Conservation (phyloP, 2,329 filamentous ascomycete genomes). For the Fusarium sp. region DNA sequence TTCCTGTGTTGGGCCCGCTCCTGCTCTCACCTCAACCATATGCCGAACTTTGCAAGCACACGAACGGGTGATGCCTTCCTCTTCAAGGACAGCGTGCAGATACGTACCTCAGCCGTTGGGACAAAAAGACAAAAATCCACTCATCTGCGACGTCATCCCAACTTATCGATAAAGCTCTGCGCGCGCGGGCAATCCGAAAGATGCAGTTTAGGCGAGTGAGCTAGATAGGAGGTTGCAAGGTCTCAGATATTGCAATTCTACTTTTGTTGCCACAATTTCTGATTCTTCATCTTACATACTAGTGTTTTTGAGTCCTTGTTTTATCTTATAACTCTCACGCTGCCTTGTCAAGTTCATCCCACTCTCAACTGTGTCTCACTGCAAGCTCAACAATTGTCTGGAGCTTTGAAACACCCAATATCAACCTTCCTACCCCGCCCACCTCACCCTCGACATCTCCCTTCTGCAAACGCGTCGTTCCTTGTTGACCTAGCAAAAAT, state of each 20-base stretch:
- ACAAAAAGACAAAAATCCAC: conserved; percentile 34
- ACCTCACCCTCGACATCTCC: conserved; percentile 37
- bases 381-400: conserved; percentile 38
- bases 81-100: conserved; percentile 23
- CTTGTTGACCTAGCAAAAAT: conserved; percentile 45
- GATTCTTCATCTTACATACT: conserved; percentile 21
- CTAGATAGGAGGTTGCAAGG: conserved; percentile 40
- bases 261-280: conserved; percentile 32
- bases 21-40: conserved; percentile 26
- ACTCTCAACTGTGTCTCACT: conserved; percentile 39
- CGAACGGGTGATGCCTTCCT: conserved; percentile 19
- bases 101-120: conserved; percentile 43
- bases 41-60: conserved; percentile 10
- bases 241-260: conserved; percentile 40
- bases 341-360: conserved; percentile 20
- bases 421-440: conserved; percentile 40
- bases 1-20: conserved; percentile 26
- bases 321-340: conserved; percentile 12
- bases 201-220: conserved; percentile 31
- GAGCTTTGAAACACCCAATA: conserved; percentile 39
- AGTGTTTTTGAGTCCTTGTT: conserved; percentile 30
- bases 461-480: conserved; percentile 29
- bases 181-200: conserved; percentile 21
- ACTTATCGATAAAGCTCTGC: conserved; percentile 48
- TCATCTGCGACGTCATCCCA: conserved; percentile 43